These are phyloP conservation scores for Paecilomyces sp. DNA, from an alignment of 2,329 filamentous ascomycete genomes.

Conservation along the genomic window DNA sequence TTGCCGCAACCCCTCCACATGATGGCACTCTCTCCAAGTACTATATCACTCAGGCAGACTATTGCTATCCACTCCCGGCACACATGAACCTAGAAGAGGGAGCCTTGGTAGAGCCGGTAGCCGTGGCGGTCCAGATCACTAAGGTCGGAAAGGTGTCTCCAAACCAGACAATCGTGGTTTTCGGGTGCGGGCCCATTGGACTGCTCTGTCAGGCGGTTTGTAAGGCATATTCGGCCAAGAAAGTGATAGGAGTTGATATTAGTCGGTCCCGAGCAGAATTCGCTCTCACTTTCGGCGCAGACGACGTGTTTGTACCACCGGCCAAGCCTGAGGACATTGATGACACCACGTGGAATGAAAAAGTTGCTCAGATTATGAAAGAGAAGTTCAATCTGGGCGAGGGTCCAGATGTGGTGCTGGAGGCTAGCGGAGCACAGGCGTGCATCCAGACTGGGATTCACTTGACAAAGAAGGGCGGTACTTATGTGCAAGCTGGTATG, in stretches of 20 bases:
- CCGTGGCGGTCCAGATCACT: conserved; percentile 45
- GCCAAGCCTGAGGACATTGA: conserved; percentile 12
- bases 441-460: conserved; percentile 45
- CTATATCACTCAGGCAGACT: conserved; percentile 41
- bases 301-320: conserved; percentile 36
- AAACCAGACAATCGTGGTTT: conserved; percentile 40
- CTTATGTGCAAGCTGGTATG: conserved; percentile 48
- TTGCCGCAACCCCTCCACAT: conserved; percentile 45
- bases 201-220: conserved; percentile 41
- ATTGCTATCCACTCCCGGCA: conserved; percentile 40
- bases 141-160: conserved; percentile 34
- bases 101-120: conserved; percentile 47
- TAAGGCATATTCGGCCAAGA: conserved; percentile 39
- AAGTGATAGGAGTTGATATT: conserved; percentile 43
- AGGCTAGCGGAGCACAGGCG: conserved; percentile 40
- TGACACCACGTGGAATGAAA: conserved; percentile 32
- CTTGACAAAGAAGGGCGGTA: conserved; percentile 40
- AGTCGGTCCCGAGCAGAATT: conserved; percentile 35
- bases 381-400: conserved; percentile 30
- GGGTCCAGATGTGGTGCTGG: conserved; percentile 45
- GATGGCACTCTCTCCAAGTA: conserved; percentile 46
- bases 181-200: conserved; percentile 47
- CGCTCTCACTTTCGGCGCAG: conserved; percentile 39
- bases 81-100: conserved; percentile 45
- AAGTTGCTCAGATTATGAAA: conserved; percentile 34